Conservation (phyloP, 1,284 basidiomycete genomes). For the Wallemia mellicola region DNA sequence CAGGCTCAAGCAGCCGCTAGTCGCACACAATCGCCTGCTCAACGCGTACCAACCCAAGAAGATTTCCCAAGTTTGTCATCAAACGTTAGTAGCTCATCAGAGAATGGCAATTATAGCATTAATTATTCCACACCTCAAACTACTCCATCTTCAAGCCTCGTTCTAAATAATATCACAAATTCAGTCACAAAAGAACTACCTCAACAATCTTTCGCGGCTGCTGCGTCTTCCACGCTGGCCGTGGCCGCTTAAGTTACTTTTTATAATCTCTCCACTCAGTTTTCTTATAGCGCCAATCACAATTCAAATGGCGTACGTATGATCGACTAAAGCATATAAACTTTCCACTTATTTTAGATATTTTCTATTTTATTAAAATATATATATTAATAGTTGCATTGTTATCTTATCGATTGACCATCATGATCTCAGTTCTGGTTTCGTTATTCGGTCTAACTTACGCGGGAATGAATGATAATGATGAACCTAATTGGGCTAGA, state of each 20-base stretch:
- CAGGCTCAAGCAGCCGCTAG: background rate
- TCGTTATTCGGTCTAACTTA: background rate
- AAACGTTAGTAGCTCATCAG: background rate
- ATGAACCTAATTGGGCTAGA: background rate
- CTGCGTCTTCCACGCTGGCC: background rate
- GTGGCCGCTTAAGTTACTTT: background rate
- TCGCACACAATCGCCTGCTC: background rate
- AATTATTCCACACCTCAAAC: background rate
- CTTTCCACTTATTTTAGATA: background rate
- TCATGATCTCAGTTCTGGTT: no score
- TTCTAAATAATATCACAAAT: background rate
- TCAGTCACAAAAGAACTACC: background rate
- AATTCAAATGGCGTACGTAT: no score
- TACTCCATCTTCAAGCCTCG: background rate
- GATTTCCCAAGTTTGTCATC: background rate
- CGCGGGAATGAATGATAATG: background rate
- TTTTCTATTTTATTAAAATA: background rate
- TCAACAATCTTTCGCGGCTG: background rate
- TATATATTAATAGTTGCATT: background rate
- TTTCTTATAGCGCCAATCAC: background rate
- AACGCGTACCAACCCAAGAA: background rate
- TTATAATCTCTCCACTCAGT: background rate
- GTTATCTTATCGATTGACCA: background rate
- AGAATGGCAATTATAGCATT: background rate
- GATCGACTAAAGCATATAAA: background rate